Conservation (phyloP, 345 rosid species). For the Populus pruinosa region DNA sequence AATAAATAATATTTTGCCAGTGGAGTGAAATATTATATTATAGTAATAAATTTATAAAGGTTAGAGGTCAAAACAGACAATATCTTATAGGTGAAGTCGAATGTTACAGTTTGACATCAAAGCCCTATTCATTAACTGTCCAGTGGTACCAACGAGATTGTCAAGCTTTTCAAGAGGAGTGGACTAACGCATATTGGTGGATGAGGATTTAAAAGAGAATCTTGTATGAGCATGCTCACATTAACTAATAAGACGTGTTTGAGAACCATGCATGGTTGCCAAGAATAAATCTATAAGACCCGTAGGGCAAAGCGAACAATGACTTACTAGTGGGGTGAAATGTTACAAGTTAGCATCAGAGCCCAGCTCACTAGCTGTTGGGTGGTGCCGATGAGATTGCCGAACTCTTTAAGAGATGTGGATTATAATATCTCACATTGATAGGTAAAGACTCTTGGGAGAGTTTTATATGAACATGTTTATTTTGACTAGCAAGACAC, state of each 20-base stretch:
- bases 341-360: no score
- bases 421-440: rapidly evolving
- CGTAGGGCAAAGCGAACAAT: no score
- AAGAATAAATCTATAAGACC: no score
- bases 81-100: rapidly evolving
- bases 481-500: rapidly evolving
- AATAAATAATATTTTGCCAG: rapidly evolving
- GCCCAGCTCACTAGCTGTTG: rapidly evolving
- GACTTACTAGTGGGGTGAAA: rapidly evolving
- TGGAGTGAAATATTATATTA: rapidly evolving
- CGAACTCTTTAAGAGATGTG: rapidly evolving
- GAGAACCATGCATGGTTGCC: no score
- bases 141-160: rapidly evolving
- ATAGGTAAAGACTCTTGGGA: rapidly evolving
- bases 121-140: rapidly evolving
- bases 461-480: rapidly evolving
- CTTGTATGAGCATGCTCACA: no score
- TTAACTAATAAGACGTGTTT: no score
- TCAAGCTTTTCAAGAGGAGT: rapidly evolving
- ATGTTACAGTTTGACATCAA: no score
- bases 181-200: no score
- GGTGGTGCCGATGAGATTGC: rapidly evolving
- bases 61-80: rapidly evolving
- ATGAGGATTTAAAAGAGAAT: no score
- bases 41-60: rapidly evolving